Evolutionary conservation across 306 rosid species (phyloP).

Genomic region (Purshia tridentata): DNA sequence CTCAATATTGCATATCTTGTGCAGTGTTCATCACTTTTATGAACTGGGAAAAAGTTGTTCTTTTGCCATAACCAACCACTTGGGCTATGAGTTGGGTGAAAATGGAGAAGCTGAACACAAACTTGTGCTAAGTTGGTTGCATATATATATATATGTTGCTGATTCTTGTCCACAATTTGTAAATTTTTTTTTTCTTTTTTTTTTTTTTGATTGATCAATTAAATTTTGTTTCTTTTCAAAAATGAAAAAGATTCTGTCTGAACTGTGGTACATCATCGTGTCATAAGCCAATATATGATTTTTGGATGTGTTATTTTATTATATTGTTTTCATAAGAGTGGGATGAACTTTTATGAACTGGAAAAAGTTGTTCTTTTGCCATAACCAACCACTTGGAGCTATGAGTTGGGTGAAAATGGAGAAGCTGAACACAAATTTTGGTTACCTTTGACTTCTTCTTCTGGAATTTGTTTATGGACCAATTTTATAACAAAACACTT

Average conservation of each 20-base stretch:
- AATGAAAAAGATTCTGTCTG: neutral
- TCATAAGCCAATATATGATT: neutral
- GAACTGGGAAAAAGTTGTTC: neutral
- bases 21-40: no score
- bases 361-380: neutral
- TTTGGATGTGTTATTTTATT: neutral
- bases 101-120: neutral
- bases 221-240: no score
- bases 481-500: neutral
- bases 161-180: no score
- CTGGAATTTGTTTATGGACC: neutral
- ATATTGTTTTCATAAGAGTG: neutral
- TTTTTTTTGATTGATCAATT: no score
- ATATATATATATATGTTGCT: neutral
- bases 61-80: neutral
- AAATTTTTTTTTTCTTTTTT: no score
- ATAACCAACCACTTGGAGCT: neutral
- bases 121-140: neutral
- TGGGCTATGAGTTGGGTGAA: neutral
- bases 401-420: neutral
- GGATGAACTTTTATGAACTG: neutral
- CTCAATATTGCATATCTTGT: no score
- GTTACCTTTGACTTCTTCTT: neutral
- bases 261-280: neutral
- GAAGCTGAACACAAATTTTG: neutral